Evolutionary conservation across 345 rosid species (phyloP), one percentile per base, ranked within the genome.

Genomic region (Euphorbia tirucalli): DNA sequence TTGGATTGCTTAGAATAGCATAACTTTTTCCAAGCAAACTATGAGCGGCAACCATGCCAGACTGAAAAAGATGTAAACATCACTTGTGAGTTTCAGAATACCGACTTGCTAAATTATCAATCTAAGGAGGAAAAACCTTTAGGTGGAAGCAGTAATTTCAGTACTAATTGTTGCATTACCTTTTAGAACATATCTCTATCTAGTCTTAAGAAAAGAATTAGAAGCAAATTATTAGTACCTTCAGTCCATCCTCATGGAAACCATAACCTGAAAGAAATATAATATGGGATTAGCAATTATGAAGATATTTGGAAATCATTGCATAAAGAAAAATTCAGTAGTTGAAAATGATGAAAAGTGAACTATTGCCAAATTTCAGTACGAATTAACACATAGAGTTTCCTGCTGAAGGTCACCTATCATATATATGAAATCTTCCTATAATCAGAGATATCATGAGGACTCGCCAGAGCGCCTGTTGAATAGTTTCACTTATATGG

Each of bases 211-310:
- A 43, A 65, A 56, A 43, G 7, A 37, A 37, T 37, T 22, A 60
- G 50, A 61, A 39, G 57, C 46, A 21, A 27, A 2, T 41, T 48
- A 63, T 62, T 13, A 6, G 74, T 86, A 78, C 97, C 97, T 90
- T 94, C 41, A 94, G 78, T 72, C 97, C 96, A 60, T 94, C 97
- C 82, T 94, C 97, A 78, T 92, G 99, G 82, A 92, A 94, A 73
- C 97, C 99, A 77, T 92, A 90, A 54, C 98, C 98, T 92, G 88
- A 82, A 80, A 82, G 43, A 65, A 9, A 72, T 24, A 43, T 48
- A 27, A 49, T 22, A 64, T 50, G 44, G 52, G 24, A 58, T 52
- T 30, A 31, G 46, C 24, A 11, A 35, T 35, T 27, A 22, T 11
- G 39, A 31, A 66, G 71, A 22, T 44, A 67, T 2, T 65, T 30